Percentiles rank a stretch among this genome's conserved stretches.
These are phyloP conservation scores for Hypoxylon sp. DNA, from an alignment of 2,329 filamentous ascomycete species.

Conservation along the genomic window DNA sequence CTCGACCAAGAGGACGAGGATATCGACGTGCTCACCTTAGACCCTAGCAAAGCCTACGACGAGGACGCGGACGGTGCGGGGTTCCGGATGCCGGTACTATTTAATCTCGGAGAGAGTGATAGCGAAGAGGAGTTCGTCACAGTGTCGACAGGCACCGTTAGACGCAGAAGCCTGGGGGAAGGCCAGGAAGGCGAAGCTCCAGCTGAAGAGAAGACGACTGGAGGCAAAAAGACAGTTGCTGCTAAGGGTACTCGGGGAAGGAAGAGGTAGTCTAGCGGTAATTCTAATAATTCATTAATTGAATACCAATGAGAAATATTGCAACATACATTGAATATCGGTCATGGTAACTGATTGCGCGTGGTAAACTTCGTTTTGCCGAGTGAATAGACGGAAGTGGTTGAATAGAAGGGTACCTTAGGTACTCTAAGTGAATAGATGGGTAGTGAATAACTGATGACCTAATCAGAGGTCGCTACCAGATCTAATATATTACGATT, in stretches of 20 bases:
- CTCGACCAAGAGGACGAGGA: slow-evolving; percentile 93
- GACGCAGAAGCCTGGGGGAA: slow-evolving; percentile 82
- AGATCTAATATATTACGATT: too few relatives aligned
- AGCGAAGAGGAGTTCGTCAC: slow-evolving; percentile 87
- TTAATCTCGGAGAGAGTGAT: slow-evolving; percentile 92
- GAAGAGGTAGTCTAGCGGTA: slow-evolving; percentile 46
- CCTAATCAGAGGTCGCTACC: too few relatives aligned
- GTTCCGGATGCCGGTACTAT: slow-evolving; percentile 94
- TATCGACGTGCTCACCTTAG: slow-evolving; percentile 85
- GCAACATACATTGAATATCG: not conserved
- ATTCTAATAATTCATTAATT: not conserved
- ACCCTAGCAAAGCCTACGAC: slow-evolving; percentile 69
- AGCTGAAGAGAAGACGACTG: slow-evolving; percentile 47
- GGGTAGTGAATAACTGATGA: too few relatives aligned
- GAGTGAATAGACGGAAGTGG: too few relatives aligned
- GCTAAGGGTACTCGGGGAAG: slow-evolving; percentile 52
- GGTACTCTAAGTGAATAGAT: too few relatives aligned
- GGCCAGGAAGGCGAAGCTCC: slow-evolving; percentile 68
- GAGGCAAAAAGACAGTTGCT: slow-evolving; percentile 45
- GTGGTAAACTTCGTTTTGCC: too few relatives aligned
- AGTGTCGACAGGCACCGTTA: slow-evolving; percentile 80
- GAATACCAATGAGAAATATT: not conserved
- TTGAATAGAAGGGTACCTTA: too few relatives aligned
- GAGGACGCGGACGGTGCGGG: slow-evolving; percentile 63
- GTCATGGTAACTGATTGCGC: not conserved